Percentiles rank a stretch among this genome's conserved stretches.
These are phyloP conservation scores for Ceratorhiza oryzae-sativae DNA, from an alignment of 1,284 basidiomycete species.

Conservation along the genomic window DNA sequence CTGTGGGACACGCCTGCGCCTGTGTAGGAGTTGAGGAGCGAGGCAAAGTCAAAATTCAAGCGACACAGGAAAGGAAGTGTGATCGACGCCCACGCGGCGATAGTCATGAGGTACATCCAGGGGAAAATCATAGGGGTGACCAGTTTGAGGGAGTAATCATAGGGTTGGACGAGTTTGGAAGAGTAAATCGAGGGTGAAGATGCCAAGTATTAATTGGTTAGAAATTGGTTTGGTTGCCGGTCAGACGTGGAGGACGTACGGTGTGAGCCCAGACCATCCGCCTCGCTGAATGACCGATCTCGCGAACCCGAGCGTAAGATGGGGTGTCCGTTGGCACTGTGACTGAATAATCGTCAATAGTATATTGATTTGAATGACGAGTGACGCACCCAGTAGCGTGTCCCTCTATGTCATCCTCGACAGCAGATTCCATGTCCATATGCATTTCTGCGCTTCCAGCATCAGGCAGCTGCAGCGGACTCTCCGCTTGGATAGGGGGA, in stretches of 20 bases:
- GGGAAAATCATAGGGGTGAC: background rate
- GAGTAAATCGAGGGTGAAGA: background rate
- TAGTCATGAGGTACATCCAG: background rate
- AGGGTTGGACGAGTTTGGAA: background rate
- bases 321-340: background rate
- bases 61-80: background rate
- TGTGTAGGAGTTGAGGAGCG: conserved; percentile 4
- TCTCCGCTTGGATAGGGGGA: background rate
- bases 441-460: background rate
- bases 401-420: background rate
- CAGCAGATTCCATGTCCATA: background rate
- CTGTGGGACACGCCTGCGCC: conserved; percentile 23
- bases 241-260: background rate
- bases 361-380: background rate
- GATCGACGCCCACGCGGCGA: background rate
- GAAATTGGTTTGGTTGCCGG: background rate
- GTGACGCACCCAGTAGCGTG: background rate
- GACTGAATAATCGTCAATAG: background rate
- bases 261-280: background rate
- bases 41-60: background rate
- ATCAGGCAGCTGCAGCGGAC: background rate
- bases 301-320: background rate
- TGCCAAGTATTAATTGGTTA: background rate
- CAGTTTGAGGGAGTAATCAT: background rate
- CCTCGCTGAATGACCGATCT: conserved; percentile 3